Evolutionary conservation across 169 alveolate species (phyloP), one percentile per base, ranked within the genome.

Genomic region (Babesia caballi): DNA sequence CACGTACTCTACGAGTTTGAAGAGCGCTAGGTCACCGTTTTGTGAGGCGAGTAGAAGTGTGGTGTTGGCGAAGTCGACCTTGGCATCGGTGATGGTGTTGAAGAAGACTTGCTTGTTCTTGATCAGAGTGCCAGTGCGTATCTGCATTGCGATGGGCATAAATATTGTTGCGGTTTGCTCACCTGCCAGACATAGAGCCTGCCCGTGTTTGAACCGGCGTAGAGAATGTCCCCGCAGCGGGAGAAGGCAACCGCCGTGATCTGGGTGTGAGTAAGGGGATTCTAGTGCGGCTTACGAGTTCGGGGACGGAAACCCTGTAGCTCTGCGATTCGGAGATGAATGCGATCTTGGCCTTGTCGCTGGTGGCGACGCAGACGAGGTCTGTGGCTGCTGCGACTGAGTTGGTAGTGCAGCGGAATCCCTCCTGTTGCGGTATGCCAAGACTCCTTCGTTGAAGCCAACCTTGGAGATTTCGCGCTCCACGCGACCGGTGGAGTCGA

Each of bases 291-390:
- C 72, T 40, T 66, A 76, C 86, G 30, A 78, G 28, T 44, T 78
- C 86, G 32, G 86, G 86, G 7, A 78, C 86, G 32, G 86, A 67
- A 8, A 66, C 86, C 53, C 57, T 78, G 35, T 50, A 78, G 58
- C 35, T 50, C 36, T 78, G 66, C 38, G 72, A 42, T 21, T 54
- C 53, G n/a, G 81, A 54, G 14, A 78, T 32, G 21, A 78, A 67
- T 19, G 72, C 68, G 33, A 78, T 36, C 38, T 78, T 78, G 11
- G 86, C 86, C 41, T 78, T 78, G 44, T 67, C 82, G n/a, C 49
- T 25, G 27, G 56, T 28, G 3, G 86, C 72, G 25, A 78, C 44
- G 44, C 86, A 78, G 12, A 78, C 35, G 0, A 38, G 30, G 23
- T 47, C 28, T 14, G 49, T 25, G 3, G 83, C 38, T n/a, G 72